Percentiles rank a stretch among this genome's conserved stretches.
Evolutionary conservation across 108 stramenopile genomes (phyloP).

Genomic region (Skeletonema potamos): DNA sequence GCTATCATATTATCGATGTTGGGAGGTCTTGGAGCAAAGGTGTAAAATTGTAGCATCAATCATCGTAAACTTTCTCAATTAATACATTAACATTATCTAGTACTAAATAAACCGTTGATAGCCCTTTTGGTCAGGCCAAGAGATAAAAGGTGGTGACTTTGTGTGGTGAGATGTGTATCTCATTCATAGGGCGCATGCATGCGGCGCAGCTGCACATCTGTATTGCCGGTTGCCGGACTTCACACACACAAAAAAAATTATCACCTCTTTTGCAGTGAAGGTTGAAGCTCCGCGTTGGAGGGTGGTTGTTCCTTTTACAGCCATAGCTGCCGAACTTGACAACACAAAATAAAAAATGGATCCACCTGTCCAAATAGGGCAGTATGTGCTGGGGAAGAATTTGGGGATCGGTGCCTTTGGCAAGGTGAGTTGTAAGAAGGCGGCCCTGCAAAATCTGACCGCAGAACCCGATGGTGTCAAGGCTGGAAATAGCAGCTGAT

Average conservation of each 20-base stretch:
- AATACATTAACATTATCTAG: no score
- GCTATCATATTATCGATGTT: neutral
- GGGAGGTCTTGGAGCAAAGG: neutral
- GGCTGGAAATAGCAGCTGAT: neutral
- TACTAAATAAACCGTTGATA: no score
- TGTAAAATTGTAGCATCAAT: neutral
- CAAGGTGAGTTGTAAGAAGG: slow-evolving; percentile 71
- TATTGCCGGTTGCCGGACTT: no score
- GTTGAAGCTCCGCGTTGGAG: neutral
- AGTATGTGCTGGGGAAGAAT: slow-evolving; percentile 98
- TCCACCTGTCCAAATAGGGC: slow-evolving; percentile 93
- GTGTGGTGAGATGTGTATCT: no score
- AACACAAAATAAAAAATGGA: slow-evolving; percentile 27
- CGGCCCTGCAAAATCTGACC: neutral
- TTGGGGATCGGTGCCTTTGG: slow-evolving; percentile 99
- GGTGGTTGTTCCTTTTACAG: neutral
- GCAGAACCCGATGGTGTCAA: neutral
- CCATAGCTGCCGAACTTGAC: no score
- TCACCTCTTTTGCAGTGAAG: no score
- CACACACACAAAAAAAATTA: no score
- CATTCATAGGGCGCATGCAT: no score
- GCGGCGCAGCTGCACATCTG: no score
- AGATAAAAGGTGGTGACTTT: no score
- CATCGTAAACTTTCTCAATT: neutral
- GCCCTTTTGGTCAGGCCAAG: no score